Evolutionary conservation across 1,284 basidiomycete species (phyloP), one percentile per base, ranked within the genome.

Genomic region (Leccinum griseonigrum): DNA sequence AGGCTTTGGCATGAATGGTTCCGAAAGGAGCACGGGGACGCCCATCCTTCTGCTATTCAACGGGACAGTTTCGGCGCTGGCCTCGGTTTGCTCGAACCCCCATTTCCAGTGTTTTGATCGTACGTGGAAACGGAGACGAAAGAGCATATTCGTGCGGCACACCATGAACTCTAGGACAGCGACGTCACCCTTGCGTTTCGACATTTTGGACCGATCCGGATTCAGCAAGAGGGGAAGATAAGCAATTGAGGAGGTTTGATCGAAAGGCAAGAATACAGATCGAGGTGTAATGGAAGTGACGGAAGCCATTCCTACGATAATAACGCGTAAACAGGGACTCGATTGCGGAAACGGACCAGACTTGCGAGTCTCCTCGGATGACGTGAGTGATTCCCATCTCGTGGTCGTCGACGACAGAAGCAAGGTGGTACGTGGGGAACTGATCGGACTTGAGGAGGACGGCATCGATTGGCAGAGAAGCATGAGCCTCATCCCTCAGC

Each of bases 321-420:
- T 29, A 18, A 18, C 4, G 14, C 34, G 60, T 59, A 26, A 60
- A 43, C 10, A 57, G 5, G 34, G 1, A 26, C 56, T 28, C 11
- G 36, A 10, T 26, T 34, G 13, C 38, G 36, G 9, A 57, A 10
- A 28, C 4, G 1, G 26, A 38, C 34, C 3, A 26, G 22, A 68
- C 82, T 57, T 62, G 90, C 94, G 22, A 26, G 81, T 98, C 97
- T 50, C 97, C 97, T 22, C 97, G 85, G 1, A 99, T 78, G 3
- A 99, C 96, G 75, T 99, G 97, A 0, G 94, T 94, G 52, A 99
- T 95, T 1, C 87, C 87, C 97, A 99, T 99, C 67, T 90, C 86
- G 69, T 95, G 87, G 76, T 99, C 97, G 67, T 99, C 97, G 0
- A 97, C 93, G 0, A 99, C 93, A 34, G 88, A 96, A 0, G 97